Base-by-base conservation (phyloP, 306 rosid genomes). In the Pyrus pyrifolia region DNA sequence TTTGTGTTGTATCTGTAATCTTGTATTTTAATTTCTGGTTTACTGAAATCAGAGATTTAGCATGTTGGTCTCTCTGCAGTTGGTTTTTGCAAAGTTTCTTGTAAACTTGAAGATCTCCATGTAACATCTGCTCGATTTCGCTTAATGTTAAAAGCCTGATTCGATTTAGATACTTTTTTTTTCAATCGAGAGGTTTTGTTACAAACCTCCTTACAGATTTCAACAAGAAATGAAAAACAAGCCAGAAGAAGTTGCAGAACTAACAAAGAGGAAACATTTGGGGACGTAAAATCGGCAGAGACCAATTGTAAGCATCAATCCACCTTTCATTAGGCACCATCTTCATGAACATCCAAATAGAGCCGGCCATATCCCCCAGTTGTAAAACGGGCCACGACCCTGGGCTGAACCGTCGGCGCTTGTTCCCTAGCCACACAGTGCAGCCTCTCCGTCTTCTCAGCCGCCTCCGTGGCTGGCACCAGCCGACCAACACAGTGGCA, bases 201-300 rank as follows among this genome's bases (percentile, higher is more conserved):
- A 38, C 2, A 62, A 42, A 13, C 45, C 74, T 71, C 67, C 74
- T 74, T 75, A 67, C 74, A 81, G n/a, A 64, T 22, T 23, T 23
- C 40, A 22, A 74, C 23, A 58, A 21, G 49, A 68, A 62, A 49
- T 46, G n/a, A 67, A 64, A 66, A 63, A 77, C 60, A 23, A 57
- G 70, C 63, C 35, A 67, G 65, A 78, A 59, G 68, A 72, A 53
- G 40, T 67, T 44, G 52, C 71, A 59, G 38, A 71, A 72, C 93
- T 76, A 92, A 83, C 96, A 92, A 33, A 95, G 87, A 59, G 99
- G 97, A 83, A 95, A 92, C 64, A 91, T 68, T 42, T 91, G 93
- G 14, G 97, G 96, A 25, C 96, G 92, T 72, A 95, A 76, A 77
- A 92, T 74, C 19, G 97, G 92, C 45, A 91, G n/a, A 83, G 93